phyloP scores from a whole-genome alignment of 768 basidiomycete genomes.

The Tremella yokohamensis region DNA sequence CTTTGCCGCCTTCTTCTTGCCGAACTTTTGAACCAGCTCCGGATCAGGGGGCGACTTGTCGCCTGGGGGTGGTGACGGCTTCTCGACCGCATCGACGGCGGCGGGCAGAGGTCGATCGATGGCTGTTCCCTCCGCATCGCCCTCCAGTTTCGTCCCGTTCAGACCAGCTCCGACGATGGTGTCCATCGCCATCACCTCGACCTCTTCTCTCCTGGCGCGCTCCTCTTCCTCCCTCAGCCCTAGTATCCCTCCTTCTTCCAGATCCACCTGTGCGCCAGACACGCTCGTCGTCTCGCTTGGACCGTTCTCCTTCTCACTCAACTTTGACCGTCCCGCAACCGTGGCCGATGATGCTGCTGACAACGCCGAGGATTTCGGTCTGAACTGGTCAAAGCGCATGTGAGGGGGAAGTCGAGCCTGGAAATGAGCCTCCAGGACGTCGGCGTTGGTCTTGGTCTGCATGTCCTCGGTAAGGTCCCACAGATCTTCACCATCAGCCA shows the following conservation, averaged over 20 bases:
- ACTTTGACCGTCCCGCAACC: not conserved
- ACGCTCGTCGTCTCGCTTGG: no score
- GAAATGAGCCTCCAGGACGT: slow-evolving; percentile 13
- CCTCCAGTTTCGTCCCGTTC: no score
- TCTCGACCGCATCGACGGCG: no score
- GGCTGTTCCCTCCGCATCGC: not conserved
- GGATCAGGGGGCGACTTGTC: not conserved
- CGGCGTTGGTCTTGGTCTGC: slow-evolving; percentile 10
- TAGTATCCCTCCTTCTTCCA: slow-evolving; percentile 1
- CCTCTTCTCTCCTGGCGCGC: no score
- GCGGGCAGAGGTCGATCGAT: not conserved
- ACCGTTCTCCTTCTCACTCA: no score
- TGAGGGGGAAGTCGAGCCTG: slow-evolving; percentile 17
- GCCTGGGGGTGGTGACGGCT: not conserved
- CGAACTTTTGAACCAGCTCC: slow-evolving; percentile 6
- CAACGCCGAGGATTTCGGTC: not conserved
- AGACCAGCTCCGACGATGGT: no score
- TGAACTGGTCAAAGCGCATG: slow-evolving; percentile 6
- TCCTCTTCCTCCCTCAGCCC: no score
- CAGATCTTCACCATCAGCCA: slow-evolving; percentile 13
- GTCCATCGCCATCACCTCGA: no score
- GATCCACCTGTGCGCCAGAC: not conserved
- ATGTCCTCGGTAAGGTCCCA: slow-evolving; percentile 17
- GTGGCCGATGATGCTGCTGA: slow-evolving; percentile 4
- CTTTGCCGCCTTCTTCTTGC: slow-evolving; percentile 11